phyloP scores from a whole-genome alignment of 139 green algal genomes.

The Edaphochlamys debaryana region DNA sequence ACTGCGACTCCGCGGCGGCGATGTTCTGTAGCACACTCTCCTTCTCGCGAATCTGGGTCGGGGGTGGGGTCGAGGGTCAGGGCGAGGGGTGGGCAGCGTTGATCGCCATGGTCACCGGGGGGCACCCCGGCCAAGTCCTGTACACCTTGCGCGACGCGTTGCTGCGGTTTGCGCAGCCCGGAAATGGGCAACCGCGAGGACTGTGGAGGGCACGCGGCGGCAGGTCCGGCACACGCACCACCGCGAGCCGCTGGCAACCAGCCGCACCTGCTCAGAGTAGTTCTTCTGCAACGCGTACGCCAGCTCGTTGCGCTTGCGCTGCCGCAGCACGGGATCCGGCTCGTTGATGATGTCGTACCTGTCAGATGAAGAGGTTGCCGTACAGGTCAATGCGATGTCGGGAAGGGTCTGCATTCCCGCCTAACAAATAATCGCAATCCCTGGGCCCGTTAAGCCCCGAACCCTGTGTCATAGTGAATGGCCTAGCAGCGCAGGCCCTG shows the following conservation, averaged over 20 bases:
- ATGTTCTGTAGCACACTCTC: conserved; percentile 32
- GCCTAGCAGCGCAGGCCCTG: no score
- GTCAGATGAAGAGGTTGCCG: background rate
- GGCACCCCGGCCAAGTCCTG: no score
- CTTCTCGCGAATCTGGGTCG: conserved; percentile 50
- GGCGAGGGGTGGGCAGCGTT: no score
- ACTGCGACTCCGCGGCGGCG: conserved; percentile 21
- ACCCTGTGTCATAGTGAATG: no score
- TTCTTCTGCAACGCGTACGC: conserved; percentile 33
- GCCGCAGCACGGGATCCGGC: conserved; percentile 12
- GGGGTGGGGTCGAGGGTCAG: no score
- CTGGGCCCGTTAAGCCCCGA: background rate
- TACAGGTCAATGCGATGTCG: background rate
- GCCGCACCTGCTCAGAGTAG: conserved; percentile 45
- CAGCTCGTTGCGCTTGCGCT: conserved; percentile 43
- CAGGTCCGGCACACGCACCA: no score
- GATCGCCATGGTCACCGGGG: no score
- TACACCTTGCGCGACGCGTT: no score
- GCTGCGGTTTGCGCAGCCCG: no score
- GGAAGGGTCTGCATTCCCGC: background rate
- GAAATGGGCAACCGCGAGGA: no score
- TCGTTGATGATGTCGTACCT: conserved; percentile 51
- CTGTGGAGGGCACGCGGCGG: background rate
- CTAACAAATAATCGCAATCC: background rate
- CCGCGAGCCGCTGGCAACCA: no score